These are phyloP conservation scores for Trichoderma oligosporum DNA, from an alignment of 2,329 filamentous ascomycete genomes.

Conservation along the genomic window DNA sequence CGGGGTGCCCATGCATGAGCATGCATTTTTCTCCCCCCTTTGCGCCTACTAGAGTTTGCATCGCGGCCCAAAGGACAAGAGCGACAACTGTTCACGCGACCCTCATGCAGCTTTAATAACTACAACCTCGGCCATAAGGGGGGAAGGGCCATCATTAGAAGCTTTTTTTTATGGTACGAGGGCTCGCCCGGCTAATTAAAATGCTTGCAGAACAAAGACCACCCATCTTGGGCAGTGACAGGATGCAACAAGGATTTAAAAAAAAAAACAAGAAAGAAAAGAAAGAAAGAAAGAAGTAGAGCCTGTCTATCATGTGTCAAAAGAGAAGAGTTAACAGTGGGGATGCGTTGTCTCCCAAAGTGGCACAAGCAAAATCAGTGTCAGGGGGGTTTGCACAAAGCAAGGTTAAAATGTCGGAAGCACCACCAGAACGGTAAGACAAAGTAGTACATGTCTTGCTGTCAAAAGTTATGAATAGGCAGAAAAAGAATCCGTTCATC, in stretches of 20 bases:
- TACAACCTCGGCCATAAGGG: not conserved
- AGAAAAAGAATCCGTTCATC: slow-evolving; percentile 38
- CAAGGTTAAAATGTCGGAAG: slow-evolving; percentile 30
- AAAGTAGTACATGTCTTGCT: slow-evolving; percentile 21
- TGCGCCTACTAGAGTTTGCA: slow-evolving; percentile 13
- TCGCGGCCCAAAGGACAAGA: slow-evolving; percentile 17
- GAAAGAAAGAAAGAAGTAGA: not conserved
- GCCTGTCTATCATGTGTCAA: slow-evolving; percentile 16
- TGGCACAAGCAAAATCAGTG: not conserved
- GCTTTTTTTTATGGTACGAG: no score
- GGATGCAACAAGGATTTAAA: not conserved
- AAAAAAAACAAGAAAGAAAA: slow-evolving; percentile 10
- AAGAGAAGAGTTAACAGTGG: not conserved
- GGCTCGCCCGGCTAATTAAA: slow-evolving; percentile 1
- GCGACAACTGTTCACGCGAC: slow-evolving; percentile 18
- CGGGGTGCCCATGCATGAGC: slow-evolving; percentile 1
- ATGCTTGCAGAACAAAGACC: not conserved
- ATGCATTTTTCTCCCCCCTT: slow-evolving; percentile 9
- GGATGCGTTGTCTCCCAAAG: not conserved
- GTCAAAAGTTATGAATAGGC: slow-evolving; percentile 26
- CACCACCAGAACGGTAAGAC: slow-evolving; percentile 29
- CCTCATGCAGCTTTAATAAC: slow-evolving; percentile 9
- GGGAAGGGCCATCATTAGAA: not conserved
- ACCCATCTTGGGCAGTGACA: slow-evolving; percentile 8
- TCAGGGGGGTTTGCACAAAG: not conserved